Conservation (phyloP, 371 early-diverging fungal genomes). For the Mortierella sp. region DNA sequence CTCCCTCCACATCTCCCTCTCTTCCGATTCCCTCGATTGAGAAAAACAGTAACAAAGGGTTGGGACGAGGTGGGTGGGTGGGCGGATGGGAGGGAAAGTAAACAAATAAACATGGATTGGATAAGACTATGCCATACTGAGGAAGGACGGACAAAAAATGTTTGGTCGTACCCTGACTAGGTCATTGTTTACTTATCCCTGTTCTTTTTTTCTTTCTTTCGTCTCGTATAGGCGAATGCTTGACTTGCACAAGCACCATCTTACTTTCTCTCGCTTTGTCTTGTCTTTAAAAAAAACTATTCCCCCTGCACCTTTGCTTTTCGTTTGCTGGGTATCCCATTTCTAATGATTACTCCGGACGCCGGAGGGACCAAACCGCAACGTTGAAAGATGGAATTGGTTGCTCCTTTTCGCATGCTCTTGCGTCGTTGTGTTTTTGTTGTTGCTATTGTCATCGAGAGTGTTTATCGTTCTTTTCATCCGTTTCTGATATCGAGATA, state of each 20-base stretch:
- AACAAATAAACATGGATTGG: conserved; percentile 6
- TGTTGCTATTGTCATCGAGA: too few relatives aligned
- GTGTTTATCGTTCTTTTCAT: background rate
- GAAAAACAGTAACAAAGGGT: background rate
- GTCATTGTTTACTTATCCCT: background rate
- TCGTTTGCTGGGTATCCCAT: background rate
- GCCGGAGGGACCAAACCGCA: background rate
- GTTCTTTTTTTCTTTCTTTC: too few relatives aligned
- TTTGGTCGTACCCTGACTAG: background rate
- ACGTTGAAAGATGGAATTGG: background rate
- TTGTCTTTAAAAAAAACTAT: background rate
- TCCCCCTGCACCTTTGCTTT: background rate
- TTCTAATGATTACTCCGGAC: background rate
- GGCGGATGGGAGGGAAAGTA: background rate
- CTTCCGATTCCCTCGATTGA: background rate
- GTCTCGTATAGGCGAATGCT: background rate
- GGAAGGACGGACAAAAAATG: background rate
- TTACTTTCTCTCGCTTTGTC: background rate
- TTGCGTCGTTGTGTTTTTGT: background rate
- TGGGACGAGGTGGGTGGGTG: background rate
- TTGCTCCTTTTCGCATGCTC: too few relatives aligned
- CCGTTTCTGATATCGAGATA: background rate
- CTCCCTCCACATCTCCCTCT: background rate
- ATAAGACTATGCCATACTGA: background rate
- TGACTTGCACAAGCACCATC: background rate